These are phyloP conservation scores for Crithidia brevicula DNA, from an alignment of 208 protist species.

Conservation along the genomic window DNA sequence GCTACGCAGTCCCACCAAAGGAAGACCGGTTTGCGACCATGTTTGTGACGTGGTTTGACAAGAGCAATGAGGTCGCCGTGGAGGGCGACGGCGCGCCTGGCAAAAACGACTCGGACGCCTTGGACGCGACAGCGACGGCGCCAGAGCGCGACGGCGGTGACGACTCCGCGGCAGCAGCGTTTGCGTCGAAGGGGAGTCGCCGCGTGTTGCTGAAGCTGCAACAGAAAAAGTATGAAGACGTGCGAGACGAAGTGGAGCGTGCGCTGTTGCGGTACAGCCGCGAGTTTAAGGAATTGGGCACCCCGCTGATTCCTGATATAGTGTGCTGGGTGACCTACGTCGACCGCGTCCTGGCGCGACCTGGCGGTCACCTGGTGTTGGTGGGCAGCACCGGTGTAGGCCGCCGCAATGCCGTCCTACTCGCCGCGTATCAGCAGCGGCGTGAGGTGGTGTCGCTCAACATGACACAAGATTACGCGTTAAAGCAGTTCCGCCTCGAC, in stretches of 20 bases:
- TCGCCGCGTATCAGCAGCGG: constrained; percentile 87
- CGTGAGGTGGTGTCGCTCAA: constrained; percentile 91
- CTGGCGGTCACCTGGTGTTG: constrained; percentile 91
- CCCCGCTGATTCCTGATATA: constrained; percentile 94
- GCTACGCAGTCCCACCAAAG: constrained; percentile 73
- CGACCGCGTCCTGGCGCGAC: constrained; percentile 85
- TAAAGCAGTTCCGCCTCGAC: constrained; percentile 91
- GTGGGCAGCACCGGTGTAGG: constrained; percentile 93
- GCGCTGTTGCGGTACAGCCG: constrained; percentile 94
- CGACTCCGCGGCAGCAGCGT: background rate
- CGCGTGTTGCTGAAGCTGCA: constrained; percentile 42
- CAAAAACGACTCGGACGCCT: background rate
- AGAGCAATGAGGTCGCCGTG: constrained; percentile 9
- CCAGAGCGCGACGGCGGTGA: constrained; percentile 20
- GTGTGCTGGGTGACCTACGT: constrained; percentile 91
- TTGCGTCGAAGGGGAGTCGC: background rate
- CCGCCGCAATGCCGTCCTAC: constrained; percentile 78
- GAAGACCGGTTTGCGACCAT: constrained; percentile 80
- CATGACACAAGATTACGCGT: constrained; percentile 89
- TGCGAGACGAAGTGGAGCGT: constrained; percentile 75
- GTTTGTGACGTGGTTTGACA: constrained; percentile 90
- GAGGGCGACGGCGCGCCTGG: background rate
- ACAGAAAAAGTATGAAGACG: constrained; percentile 77
- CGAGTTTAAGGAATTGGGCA: constrained; percentile 93
- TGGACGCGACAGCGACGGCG: background rate